These are phyloP conservation scores for Wilcoxina mikolae DNA, from an alignment of 495 filamentous ascomycete species.

Conservation along the genomic window DNA sequence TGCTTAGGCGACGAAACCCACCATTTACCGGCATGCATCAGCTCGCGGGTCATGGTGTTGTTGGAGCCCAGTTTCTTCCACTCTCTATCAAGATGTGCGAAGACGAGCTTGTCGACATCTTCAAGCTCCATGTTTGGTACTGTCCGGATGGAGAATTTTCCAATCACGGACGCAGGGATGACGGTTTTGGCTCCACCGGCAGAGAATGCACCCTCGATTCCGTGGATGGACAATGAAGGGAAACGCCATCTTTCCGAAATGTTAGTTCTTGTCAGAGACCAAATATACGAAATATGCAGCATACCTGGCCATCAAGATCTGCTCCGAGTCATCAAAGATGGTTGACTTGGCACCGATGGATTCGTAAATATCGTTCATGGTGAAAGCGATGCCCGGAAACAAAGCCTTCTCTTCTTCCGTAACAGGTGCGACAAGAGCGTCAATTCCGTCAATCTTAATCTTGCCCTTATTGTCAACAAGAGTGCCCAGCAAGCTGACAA, in stretches of 20 bases:
- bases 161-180: slow-evolving; percentile 90
- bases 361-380: slow-evolving; percentile 87
- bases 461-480: slow-evolving; percentile 81
- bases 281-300: background rate
- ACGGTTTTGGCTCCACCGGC: slow-evolving; percentile 92
- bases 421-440: slow-evolving; percentile 77
- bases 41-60: slow-evolving; percentile 66
- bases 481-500: slow-evolving; percentile 62
- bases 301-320: slow-evolving; percentile 71
- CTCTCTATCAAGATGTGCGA: slow-evolving; percentile 57
- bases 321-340: slow-evolving; percentile 71
- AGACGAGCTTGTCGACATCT: slow-evolving; percentile 69
- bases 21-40: slow-evolving; percentile 89
- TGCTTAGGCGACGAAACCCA: slow-evolving; percentile 95
- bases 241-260: slow-evolving; percentile 51
- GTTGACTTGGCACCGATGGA: slow-evolving; percentile 73
- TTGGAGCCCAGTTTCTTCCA: slow-evolving; percentile 78
- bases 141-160: slow-evolving; percentile 95
- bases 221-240: slow-evolving; percentile 90
- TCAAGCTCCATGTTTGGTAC: slow-evolving; percentile 94
- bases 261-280: background rate
- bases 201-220: slow-evolving; percentile 90
- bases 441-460: slow-evolving; percentile 76
- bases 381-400: slow-evolving; percentile 77
- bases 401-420: slow-evolving; percentile 72